phyloP scores from a whole-genome alignment of 441 rosid species.

The Hura crepitans region DNA sequence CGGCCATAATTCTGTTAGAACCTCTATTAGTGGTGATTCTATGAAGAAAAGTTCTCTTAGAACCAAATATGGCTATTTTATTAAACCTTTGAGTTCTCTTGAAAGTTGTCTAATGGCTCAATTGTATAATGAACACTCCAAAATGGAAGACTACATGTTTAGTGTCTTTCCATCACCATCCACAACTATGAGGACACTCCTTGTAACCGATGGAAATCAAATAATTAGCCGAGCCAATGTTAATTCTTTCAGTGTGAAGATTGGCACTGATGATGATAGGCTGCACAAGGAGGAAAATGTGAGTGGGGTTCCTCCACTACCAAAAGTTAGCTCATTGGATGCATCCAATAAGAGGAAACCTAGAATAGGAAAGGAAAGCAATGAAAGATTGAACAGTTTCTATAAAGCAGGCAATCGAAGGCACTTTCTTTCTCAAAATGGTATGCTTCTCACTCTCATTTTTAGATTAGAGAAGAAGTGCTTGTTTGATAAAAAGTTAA shows the following conservation, averaged over 20 bases:
- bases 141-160: constrained; percentile 46
- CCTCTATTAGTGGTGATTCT: constrained; percentile 24
- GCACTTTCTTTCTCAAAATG: constrained; percentile 24
- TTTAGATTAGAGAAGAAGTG: not conserved
- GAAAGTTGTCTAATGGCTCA: constrained; percentile 53
- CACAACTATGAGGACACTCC: constrained; percentile 41
- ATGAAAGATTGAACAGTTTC: constrained; percentile 28
- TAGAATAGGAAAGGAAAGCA: constrained; percentile 26
- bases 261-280: constrained; percentile 17
- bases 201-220: constrained; percentile 54
- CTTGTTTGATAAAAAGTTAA: not conserved
- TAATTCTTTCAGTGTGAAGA: constrained; percentile 25
- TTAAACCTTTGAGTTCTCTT: constrained; percentile 48
- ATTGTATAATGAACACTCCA: constrained; percentile 34
- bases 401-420: constrained; percentile 26
- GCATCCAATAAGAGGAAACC: constrained; percentile 33
- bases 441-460: constrained; percentile 25
- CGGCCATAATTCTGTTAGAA: constrained; percentile 13
- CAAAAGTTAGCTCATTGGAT: constrained; percentile 33
- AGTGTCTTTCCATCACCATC: constrained; percentile 40
- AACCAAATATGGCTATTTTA: constrained; percentile 26
- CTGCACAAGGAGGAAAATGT: constrained; percentile 29
- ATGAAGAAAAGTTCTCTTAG: constrained; percentile 38
- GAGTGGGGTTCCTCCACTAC: constrained; percentile 45
- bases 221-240: constrained; percentile 42